Evolutionary conservation across 2,329 filamentous ascomycete species (phyloP), one percentile per base, ranked within the genome.

Genomic region (Colletotrichum sp.): DNA sequence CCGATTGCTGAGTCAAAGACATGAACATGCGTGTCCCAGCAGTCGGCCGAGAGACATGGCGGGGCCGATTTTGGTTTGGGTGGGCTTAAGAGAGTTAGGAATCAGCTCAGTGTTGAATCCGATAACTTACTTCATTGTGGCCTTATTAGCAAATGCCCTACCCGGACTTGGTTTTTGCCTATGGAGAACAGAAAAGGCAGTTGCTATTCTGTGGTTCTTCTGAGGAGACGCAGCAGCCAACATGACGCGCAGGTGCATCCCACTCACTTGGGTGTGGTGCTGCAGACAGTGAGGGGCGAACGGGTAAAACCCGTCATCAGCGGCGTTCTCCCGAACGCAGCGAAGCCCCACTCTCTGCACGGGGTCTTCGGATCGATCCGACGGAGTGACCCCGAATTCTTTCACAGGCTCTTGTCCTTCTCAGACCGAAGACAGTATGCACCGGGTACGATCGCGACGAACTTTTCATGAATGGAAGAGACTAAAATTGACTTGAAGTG

Each of bases 1-100:
- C 76, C 76, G 5, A 77, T 27, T 11, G 16, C 7, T 2, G 72
- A 66, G 36, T 77, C 73, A 39, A 77, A 77, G 7, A 76, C 65
- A 34, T 77, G 76, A 2, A 77, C 76, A n/a, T 77, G 76, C 22
- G 76, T 76, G 30, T 77, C 76, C 57, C 61, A 76, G 5, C 59
- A 30, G 2, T 63, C 69, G 8, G 64, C 19, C 25, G 57, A n/a
- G 8, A 76, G 65, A 29, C 55, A 16, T 16, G 7, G 19, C 30
- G 5, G 4, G 9, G 32, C 30, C 19, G 15, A 12, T 8, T n/a
- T 4, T 5, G 29, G 29, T 1, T 13, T 8, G 25, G 1, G 8
- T 52, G 63, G 12, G 13, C 15, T 29, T 19, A 0, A 29, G 15
- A 57, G 1, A 59, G 55, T 59, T 16, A 59, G 55, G 22, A 59